Evolutionary conservation across 1,139 yeast genomes (phyloP), one percentile per base, ranked within the genome.

Genomic region (Pichia terricola): DNA sequence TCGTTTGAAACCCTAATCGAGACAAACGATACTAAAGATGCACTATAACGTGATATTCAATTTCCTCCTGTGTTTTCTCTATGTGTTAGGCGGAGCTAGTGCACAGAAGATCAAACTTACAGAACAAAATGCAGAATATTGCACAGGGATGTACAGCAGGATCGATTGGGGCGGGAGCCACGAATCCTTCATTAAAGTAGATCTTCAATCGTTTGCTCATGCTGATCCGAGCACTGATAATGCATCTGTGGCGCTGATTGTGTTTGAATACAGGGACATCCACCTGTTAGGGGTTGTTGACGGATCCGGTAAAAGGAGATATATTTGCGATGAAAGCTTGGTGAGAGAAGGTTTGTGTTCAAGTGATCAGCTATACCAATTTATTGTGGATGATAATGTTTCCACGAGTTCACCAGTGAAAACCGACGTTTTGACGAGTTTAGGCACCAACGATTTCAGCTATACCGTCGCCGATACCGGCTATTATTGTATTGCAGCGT

Each of bases 81-180:
- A 40, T 6, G 35, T 46, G 22, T 34, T 39, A 37, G 36, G 44
- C 16, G 39, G 48, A 28, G 53, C 45, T 22, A 28, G 39, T n/a
- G 63, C 60, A 25, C 62, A 62, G 35, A 61, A 61, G 46, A 57
- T 58, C 6, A 50, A 52, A 28, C 68, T 83, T 50, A 72, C 74
- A 42, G 63, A 72, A 16, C 60, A 62, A 7, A 56, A 63, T 41
- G 70, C 81, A 26, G 94, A 85, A 58, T 77, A 77, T 30, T 91
- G 98, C 63, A 74, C 89, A 9, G 98, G 98, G 36, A 79, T 91
- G 76, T 91, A 89, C 64, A 75, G 91, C 44, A 82, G 81, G 55
- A 72, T 77, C 41, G 95, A 89, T 60, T 86, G 95, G 91, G 84
- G 87, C 41, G 97, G 97, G 37, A 70, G 75, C 35, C 62, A 65